Evolutionary conservation across 1,284 basidiomycete genomes (phyloP), one percentile per base, ranked within the genome.

Genomic region (Wallemia hederae): DNA sequence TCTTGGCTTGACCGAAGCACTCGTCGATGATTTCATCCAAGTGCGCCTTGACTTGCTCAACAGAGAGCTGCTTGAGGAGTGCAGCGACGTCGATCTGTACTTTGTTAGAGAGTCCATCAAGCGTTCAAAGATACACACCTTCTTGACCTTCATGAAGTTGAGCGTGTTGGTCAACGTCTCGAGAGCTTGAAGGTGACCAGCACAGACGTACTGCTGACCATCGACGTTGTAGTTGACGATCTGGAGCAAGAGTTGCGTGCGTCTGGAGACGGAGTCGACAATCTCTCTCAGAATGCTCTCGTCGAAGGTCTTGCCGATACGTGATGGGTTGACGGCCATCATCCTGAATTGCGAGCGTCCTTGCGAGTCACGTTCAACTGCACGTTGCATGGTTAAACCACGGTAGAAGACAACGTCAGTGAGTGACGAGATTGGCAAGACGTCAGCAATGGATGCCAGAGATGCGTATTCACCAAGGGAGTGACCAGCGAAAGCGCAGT

Each of bases 391-490:
- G 59, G 92, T 98, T 68, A 98, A 92, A 70, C 92, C 92, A 72
- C 94, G 88, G 73, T 96, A 97, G 78, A 98, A 97, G 55, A 98
- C 92, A 68, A 98, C 87, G 67, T 97, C 91, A 66, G 92, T 88
- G 59, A 98, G 80, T n/a, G 88, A 81, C 28, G 91, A 87, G 69
- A 97, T 89, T 56, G 88, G 83, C 57, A 98, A 80, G 58, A 96
- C 87, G 70, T 90, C 89, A 56, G 92, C 92, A 65, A 97, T 91
- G 17, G 91, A 91, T 1, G 94, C 92, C 14, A 98, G 78, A 15
- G 92, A 90, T 59, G 92, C 96, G 72, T 98, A 98, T 73, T 98
- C 92, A 66, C 92, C 92, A 58, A 98, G 79, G 49, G 91, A 97
- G 76, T 97, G 94, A 65, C 94, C 92, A 59, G 91, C 92, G 68